Evolutionary conservation across 2,329 filamentous ascomycete genomes (phyloP).

Genomic region (Colletotrichum horii): DNA sequence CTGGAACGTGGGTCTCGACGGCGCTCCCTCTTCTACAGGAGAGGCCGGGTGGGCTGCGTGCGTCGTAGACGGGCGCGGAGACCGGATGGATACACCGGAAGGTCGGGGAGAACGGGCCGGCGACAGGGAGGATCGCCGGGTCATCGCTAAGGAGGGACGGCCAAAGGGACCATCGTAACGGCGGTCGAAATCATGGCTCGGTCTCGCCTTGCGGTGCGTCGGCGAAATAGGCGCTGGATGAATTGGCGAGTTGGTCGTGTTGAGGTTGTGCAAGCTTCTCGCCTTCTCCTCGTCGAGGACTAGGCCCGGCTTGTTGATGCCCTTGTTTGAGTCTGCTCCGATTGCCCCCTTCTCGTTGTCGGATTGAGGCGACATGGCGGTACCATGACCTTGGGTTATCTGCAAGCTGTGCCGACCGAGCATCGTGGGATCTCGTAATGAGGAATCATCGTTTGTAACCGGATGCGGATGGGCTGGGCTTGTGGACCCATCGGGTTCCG

Average conservation of each 20-base stretch:
- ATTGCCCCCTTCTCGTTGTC: neutral
- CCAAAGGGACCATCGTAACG: conserved; percentile 22
- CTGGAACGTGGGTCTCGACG: neutral
- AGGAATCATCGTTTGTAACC: too few relatives aligned
- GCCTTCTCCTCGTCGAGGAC: neutral
- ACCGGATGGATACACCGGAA: neutral
- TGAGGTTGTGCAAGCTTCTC: neutral
- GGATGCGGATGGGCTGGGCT: neutral
- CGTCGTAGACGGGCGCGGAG: neutral
- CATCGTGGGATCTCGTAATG: neutral
- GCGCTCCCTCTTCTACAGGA: neutral
- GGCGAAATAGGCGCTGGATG: neutral
- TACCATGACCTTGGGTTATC: neutral
- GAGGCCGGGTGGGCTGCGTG: neutral
- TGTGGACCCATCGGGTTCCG: neutral
- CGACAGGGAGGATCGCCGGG: neutral
- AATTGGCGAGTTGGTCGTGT: neutral
- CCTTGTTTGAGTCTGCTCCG: neutral
- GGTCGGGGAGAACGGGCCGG: neutral
- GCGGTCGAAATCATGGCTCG: conserved; percentile 17
- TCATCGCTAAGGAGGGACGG: conserved; percentile 1
- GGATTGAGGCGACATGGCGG: neutral
- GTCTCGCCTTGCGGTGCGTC: neutral
- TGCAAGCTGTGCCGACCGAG: conserved; percentile 16
- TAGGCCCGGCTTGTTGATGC: neutral